phyloP scores from a whole-genome alignment of 805 yeast species.

The Aciculoconidium aculeatum region DNA sequence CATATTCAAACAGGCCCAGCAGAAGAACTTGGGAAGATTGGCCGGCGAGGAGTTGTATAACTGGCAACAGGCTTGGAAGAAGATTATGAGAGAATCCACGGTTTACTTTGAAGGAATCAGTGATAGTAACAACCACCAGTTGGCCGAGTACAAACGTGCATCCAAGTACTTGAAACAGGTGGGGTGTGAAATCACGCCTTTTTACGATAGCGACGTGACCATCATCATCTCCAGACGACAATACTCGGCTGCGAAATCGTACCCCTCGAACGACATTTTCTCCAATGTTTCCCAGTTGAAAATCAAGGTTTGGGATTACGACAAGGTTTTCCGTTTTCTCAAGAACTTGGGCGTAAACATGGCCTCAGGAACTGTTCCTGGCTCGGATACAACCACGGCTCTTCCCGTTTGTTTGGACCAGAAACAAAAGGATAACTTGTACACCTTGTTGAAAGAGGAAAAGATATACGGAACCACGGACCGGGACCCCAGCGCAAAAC shows the following conservation, averaged over 20 bases:
- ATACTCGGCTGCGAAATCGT: constrained; percentile 33
- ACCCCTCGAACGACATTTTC: constrained; percentile 57
- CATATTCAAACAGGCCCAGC: constrained; percentile 3
- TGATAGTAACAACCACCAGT: constrained; percentile 25
- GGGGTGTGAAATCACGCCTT: constrained; percentile 41
- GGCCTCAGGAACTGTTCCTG: constrained; percentile 2
- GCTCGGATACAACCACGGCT: no score
- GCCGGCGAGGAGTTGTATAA: constrained; percentile 43
- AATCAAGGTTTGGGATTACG: constrained; percentile 83
- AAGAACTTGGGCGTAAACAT: constrained; percentile 44
- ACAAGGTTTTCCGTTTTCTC: constrained; percentile 77
- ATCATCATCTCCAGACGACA: constrained; percentile 71
- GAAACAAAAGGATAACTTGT: constrained; percentile 17
- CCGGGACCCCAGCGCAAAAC: constrained; percentile 76
- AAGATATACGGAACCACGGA: constrained; percentile 82
- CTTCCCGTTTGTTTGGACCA: no score
- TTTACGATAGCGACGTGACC: constrained; percentile 55
- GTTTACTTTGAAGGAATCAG: constrained; percentile 57
- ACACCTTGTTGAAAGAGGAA: constrained; percentile 71
- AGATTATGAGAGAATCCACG: constrained; percentile 51
- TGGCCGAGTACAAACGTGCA: constrained; percentile 37
- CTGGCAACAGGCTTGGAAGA: constrained; percentile 66
- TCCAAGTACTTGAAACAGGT: constrained; percentile 39
- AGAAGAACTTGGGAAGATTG: constrained; percentile 19
- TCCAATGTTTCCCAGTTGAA: constrained; percentile 53